Percentiles rank a stretch among this genome's conserved stretches.
Evolutionary conservation across 345 rosid genomes (phyloP).

Genomic region (Heritiera littoralis): DNA sequence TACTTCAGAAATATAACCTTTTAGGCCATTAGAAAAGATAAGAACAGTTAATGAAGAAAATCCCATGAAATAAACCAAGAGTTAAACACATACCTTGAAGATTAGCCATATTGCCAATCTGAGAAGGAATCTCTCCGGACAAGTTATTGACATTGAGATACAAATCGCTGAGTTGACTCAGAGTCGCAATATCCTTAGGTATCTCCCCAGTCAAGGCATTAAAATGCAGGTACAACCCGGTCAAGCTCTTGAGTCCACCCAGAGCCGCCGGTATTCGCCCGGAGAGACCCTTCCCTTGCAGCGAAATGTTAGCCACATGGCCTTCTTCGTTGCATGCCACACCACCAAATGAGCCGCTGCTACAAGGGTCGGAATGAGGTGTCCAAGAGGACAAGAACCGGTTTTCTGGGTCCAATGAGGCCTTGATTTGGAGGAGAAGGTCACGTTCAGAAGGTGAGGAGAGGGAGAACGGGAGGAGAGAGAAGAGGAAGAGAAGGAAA

Average conservation of each 20-base stretch:
- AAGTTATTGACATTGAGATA: slow-evolving; percentile 86
- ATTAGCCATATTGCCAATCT: slow-evolving; percentile 60
- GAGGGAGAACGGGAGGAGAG: slow-evolving; percentile 33
- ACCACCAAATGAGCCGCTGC: slow-evolving; percentile 62
- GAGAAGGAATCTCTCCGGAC: slow-evolving; percentile 73
- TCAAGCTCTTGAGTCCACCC: slow-evolving; percentile 72
- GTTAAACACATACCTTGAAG: too few relatives aligned
- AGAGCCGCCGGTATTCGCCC: slow-evolving; percentile 77
- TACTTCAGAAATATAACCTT: too few relatives aligned
- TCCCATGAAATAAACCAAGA: too few relatives aligned
- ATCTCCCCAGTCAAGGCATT: slow-evolving; percentile 72
- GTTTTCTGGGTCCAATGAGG: slow-evolving; percentile 77
- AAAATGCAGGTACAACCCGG: slow-evolving; percentile 92
- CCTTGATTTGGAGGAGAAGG: slow-evolving; percentile 70
- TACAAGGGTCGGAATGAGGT: slow-evolving; percentile 56
- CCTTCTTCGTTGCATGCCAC: slow-evolving; percentile 78
- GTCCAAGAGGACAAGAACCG: slow-evolving; percentile 77
- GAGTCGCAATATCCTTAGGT: slow-evolving; percentile 67
- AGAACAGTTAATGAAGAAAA: too few relatives aligned
- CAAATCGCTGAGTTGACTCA: slow-evolving; percentile 67
- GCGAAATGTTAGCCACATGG: slow-evolving; percentile 77
- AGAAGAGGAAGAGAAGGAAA: slow-evolving; percentile 36
- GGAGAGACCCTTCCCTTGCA: slow-evolving; percentile 84
- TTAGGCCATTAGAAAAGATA: too few relatives aligned
- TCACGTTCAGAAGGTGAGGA: slow-evolving; percentile 59